Evolutionary conservation across 1,139 yeast genomes (phyloP).

Genomic region (Magnusiomyces fungicola): DNA sequence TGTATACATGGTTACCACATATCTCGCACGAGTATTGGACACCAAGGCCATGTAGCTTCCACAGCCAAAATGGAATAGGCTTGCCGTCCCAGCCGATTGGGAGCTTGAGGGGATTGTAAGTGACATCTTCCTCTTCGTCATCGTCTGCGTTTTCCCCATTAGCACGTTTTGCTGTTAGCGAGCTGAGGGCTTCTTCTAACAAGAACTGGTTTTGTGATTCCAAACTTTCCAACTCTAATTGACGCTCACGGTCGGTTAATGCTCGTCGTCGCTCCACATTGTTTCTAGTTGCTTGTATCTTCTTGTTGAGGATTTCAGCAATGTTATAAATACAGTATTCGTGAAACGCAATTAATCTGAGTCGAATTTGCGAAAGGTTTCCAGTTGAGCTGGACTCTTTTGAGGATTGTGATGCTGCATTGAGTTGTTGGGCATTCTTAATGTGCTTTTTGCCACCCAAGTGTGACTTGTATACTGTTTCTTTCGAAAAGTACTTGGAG

Average conservation of each 20-base stretch:
- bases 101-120: slow-evolving; percentile 44
- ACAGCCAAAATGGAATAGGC: slow-evolving; percentile 92
- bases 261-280: slow-evolving; percentile 62
- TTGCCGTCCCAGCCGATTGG: slow-evolving; percentile 86
- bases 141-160: slow-evolving; percentile 22
- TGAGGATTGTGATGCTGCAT: background rate
- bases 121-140: slow-evolving; percentile 24
- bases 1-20: slow-evolving; percentile 69
- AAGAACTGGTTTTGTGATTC: slow-evolving; percentile 27
- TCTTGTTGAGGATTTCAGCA: slow-evolving; percentile 33
- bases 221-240: slow-evolving; percentile 45
- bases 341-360: slow-evolving; percentile 19
- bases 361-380: slow-evolving; percentile 12
- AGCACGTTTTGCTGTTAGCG: slow-evolving; percentile 13
- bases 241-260: slow-evolving; percentile 66
- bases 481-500: slow-evolving; percentile 54
- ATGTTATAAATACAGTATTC: slow-evolving; percentile 38
- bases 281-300: slow-evolving; percentile 44
- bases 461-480: slow-evolving; percentile 63
- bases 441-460: slow-evolving; percentile 69
- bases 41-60: slow-evolving; percentile 80
- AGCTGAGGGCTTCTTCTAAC: background rate
- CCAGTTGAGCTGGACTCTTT: background rate
- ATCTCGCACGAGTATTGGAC: slow-evolving; percentile 72
- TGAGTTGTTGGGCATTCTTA: slow-evolving; percentile 36